Percentiles rank a stretch among this genome's conserved stretches.
These are phyloP conservation scores for Endocladia muricata DNA, from an alignment of 31 red algal species.

Conservation along the genomic window DNA sequence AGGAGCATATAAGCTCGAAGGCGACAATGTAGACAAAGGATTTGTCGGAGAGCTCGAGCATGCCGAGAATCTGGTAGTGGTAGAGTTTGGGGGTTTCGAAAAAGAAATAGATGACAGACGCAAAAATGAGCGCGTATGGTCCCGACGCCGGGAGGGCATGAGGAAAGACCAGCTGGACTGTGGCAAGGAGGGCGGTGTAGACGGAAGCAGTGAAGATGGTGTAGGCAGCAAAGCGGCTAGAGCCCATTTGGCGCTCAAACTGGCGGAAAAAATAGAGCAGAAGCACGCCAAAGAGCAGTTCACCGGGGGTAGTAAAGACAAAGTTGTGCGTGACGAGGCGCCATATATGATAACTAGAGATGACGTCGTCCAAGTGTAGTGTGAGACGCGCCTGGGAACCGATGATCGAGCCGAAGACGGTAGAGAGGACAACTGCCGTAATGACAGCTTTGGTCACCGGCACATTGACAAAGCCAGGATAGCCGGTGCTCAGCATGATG, in stretches of 20 bases:
- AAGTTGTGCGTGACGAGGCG: slow-evolving; percentile 60
- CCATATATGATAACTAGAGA: slow-evolving; percentile 31
- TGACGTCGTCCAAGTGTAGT: slow-evolving; percentile 13
- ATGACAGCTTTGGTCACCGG: slow-evolving; percentile 57
- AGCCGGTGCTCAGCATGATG: slow-evolving; percentile 49
- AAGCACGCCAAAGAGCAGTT: slow-evolving; percentile 57
- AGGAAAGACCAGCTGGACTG: slow-evolving; percentile 14
- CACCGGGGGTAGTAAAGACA: slow-evolving; percentile 64
- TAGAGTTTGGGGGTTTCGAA: slow-evolving; percentile 73
- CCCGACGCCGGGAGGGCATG: slow-evolving; percentile 23
- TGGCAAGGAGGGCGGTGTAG: slow-evolving; percentile 25
- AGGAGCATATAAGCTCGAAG: slow-evolving; percentile 29
- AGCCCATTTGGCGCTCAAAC: slow-evolving; percentile 53
- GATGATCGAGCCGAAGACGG: slow-evolving; percentile 62
- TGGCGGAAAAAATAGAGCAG: slow-evolving; percentile 67
- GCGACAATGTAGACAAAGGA: slow-evolving; percentile 47
- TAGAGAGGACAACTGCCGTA: slow-evolving; percentile 25
- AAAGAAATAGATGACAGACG: slow-evolving; percentile 46
- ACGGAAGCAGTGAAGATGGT: slow-evolving; percentile 20
- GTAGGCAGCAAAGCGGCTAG: slow-evolving; percentile 42
- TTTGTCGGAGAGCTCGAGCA: slow-evolving; percentile 58
- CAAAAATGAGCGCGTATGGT: slow-evolving; percentile 47
- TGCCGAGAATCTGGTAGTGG: slow-evolving; percentile 40
- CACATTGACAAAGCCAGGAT: slow-evolving; percentile 60
- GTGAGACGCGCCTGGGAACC: slow-evolving; percentile 26